phyloP scores from a whole-genome alignment of 2,329 filamentous ascomycete species.

The Myriosclerotinia scirpicola region DNA sequence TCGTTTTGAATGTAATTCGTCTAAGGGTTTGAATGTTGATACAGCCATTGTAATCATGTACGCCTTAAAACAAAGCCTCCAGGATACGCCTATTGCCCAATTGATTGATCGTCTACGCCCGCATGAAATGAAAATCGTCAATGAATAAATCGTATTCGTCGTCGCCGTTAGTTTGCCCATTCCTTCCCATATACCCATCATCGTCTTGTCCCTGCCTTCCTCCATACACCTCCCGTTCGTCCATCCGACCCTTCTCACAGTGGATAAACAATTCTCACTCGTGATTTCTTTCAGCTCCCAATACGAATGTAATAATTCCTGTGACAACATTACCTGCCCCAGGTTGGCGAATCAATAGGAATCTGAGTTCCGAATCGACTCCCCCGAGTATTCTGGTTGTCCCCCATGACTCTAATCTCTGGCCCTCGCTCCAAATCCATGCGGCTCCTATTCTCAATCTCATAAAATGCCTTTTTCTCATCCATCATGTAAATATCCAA shows the following conservation, averaged over 20 bases:
- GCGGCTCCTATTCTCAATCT: no score
- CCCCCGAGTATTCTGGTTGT: background rate
- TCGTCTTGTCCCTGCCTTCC: no score
- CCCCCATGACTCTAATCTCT: background rate
- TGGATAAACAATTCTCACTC: background rate
- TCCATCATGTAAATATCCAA: slow-evolving; percentile 5
- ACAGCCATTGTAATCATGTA: background rate
- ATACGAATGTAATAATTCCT: background rate
- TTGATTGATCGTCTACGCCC: background rate
- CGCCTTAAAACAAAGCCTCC: background rate
- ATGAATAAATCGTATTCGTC: slow-evolving; percentile 2
- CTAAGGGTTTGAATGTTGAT: background rate
- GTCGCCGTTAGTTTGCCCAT: no score
- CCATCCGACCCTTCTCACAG: background rate
- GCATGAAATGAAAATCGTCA: background rate
- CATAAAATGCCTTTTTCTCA: background rate
- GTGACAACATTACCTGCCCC: background rate
- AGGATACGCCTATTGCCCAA: background rate
- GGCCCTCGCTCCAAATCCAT: background rate
- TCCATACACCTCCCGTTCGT: background rate
- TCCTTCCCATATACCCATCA: background rate
- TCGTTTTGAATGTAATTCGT: background rate
- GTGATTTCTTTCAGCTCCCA: background rate
- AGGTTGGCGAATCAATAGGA: background rate
- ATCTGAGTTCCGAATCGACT: slow-evolving; percentile 2